Base-by-base conservation (phyloP, 495 filamentous ascomycete species). In the Lasiosphaeris hirsuta region DNA sequence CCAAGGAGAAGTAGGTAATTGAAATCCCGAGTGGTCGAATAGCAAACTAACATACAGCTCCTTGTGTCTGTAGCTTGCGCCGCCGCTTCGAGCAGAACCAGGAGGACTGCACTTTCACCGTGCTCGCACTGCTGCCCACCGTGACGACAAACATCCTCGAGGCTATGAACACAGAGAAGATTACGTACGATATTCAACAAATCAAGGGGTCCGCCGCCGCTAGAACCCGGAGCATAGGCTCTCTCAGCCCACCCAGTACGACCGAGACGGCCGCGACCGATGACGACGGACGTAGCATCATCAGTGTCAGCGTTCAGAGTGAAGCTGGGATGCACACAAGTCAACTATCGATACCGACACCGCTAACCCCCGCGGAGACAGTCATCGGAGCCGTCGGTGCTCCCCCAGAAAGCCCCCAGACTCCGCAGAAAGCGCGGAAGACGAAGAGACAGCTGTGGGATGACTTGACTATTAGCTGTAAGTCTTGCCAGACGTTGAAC, bases 11-110 rank as follows among this genome's bases (percentile, higher is more conserved):
- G 94, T 97, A 75, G 66, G 85, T 74, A 1, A 34, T 14, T 10
- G 37, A 9, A 4, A 14, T 49, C 36, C 19, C 7, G 3, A 9
- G 43, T 1, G 1, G 0, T 8, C n/a, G 11, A 23, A 41, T 17
- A 10, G n/a, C 6, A 19, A 10, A 58, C 64, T 61, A 61, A 62
- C 58, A 37, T 34, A 18, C 38, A 14, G 10, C 39, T 40, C 19
- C 34, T 5, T 5, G 23, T 30, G 23, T 30, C 23, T 30, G 11
- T 58, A 97, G 94, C 73, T 79, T 98, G 61, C 90, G 92, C 45
- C 88, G 94, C 54, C 87, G 94, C 62, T 98, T 98, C 77, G 89
- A 97, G 70, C 94, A 97, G 70, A 97, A 98, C 67, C 94, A 98
- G 64, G 93, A 96, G 69, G 95, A 97, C 72, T 98, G 94, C 72